phyloP scores from a whole-genome alignment of 129 eudicot genomes.

The carrot (Daucus carota) region DH1_v3.0 NC_030387.2:25901501-25902000 shows the following conservation, averaged over 20 bases:
- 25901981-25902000: not conserved
- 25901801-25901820: slow-evolving; percentile 50
- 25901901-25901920: not conserved
- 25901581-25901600: slow-evolving; percentile 2
- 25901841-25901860: not conserved
- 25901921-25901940: not conserved
- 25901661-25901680: not conserved
- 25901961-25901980: not conserved
- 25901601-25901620: not conserved
- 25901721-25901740: slow-evolving; percentile 69
- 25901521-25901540: slow-evolving; percentile 70
- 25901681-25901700: not conserved
- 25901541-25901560: slow-evolving; percentile 71
- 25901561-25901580: slow-evolving; percentile 94
- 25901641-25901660: not conserved
- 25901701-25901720: slow-evolving; percentile 94
- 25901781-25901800: slow-evolving; percentile 69
- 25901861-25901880: not conserved
- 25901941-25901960: not conserved
- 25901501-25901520: slow-evolving; percentile 90
- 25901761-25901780: slow-evolving; percentile 59
- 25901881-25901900: not conserved
- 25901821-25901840: not conserved
- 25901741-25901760: slow-evolving; percentile 73
- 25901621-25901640: not conserved